Conservation (phyloP, 148 eudicot species). For the Agrostemma githago region DNA sequence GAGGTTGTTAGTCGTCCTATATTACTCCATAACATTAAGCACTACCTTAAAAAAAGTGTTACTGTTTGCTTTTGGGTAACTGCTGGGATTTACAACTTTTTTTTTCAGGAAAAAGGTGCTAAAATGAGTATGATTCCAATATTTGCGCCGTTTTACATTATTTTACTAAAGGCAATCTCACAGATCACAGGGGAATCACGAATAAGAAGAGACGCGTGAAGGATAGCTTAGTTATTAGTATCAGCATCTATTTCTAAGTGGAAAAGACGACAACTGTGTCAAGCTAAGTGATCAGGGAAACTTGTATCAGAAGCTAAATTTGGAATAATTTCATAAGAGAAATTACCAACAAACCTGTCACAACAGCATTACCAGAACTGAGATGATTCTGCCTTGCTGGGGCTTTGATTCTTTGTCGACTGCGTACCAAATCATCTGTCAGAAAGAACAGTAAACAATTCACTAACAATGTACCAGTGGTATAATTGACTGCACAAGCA, state of each 20-base stretch:
- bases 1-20: too few species aligned
- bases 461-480: background rate
- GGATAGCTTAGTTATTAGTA: background rate
- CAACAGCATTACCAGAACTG: background rate
- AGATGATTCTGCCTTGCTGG: constrained; percentile 12
- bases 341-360: constrained; percentile 5
- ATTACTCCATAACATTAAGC: too few species aligned
- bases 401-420: constrained; percentile 21
- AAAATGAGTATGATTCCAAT: too few species aligned
- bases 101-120: too few species aligned
- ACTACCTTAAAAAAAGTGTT: too few species aligned
- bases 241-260: background rate
- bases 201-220: background rate
- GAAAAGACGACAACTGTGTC: background rate
- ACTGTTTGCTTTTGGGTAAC: too few species aligned
- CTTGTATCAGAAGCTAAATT: background rate
- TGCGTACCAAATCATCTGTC: constrained; percentile 15
- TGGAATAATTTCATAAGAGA: background rate
- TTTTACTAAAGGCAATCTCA: too few species aligned
- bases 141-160: too few species aligned
- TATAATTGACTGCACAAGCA: background rate
- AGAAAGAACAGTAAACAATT: background rate
- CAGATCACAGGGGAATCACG: too few species aligned
- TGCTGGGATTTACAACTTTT: too few species aligned
- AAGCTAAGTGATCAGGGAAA: background rate